These are phyloP conservation scores for Rhizodiscina lignyota DNA, from an alignment of 495 filamentous ascomycete genomes.

Conservation along the genomic window DNA sequence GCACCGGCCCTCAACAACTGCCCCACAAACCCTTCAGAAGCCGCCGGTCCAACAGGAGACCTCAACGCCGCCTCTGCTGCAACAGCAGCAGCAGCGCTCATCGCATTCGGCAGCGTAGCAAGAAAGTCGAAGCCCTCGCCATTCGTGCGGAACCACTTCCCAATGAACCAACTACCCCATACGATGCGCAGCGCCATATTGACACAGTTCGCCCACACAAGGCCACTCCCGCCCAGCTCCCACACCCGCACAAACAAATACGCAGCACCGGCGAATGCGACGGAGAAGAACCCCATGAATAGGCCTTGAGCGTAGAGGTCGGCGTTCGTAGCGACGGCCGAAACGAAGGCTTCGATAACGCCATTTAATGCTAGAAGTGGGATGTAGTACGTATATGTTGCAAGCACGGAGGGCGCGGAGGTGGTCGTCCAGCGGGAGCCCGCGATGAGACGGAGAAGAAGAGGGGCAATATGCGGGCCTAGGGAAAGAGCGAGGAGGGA, in stretches of 20 bases:
- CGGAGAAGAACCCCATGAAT: conserved; percentile 69
- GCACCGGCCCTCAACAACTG: neutral
- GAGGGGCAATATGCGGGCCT: conserved; percentile 55
- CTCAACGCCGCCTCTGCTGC: neutral
- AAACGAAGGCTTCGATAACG: conserved; percentile 80
- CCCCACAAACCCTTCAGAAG: neutral
- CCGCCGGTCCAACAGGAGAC: neutral
- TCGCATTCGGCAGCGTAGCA: neutral
- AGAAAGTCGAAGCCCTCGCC: neutral
- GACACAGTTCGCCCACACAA: conserved; percentile 71
- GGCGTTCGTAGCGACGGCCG: conserved; percentile 53
- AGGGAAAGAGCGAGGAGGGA: conserved; percentile 47
- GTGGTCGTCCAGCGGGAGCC: conserved; percentile 53
- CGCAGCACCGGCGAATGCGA: conserved; percentile 52
- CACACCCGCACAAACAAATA: conserved; percentile 51
- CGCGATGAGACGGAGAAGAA: conserved; percentile 53
- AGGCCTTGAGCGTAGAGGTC: conserved; percentile 58
- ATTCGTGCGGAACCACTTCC: conserved; percentile 33
- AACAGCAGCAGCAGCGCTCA: neutral
- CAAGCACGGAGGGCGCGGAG: conserved; percentile 50
- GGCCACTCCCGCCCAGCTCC: conserved; percentile 52
- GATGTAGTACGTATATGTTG: conserved; percentile 79
- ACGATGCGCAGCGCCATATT: conserved; percentile 71
- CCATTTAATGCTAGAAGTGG: conserved; percentile 87
- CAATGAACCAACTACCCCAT: conserved; percentile 65